phyloP scores from a whole-genome alignment of 345 rosid species.

The Arabidopsis arenosa region DNA sequence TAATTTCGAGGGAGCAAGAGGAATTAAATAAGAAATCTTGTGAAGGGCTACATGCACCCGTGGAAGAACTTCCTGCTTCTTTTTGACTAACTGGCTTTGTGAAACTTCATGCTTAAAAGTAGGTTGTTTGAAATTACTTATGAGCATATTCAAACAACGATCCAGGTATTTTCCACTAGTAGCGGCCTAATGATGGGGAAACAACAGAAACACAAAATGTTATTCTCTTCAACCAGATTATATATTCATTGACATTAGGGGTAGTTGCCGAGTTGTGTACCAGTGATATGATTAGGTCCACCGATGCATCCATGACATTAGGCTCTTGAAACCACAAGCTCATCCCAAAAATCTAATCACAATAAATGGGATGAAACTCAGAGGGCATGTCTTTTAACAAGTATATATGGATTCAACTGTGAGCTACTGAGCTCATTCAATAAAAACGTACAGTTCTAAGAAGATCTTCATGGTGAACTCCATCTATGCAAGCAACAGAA shows the following conservation, averaged over 20 bases:
- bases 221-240: constrained; percentile 9
- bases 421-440: neutral
- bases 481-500: constrained; percentile 67
- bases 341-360: constrained; percentile 65
- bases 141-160: constrained; percentile 63
- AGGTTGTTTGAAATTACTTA: constrained; percentile 68
- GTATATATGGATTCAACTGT: neutral
- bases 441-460: constrained; percentile 60
- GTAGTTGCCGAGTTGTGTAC: constrained; percentile 43
- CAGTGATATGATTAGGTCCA: constrained; percentile 61
- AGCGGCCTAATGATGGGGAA: constrained; percentile 56
- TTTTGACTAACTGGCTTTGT: constrained; percentile 45
- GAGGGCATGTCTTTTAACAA: neutral
- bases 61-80: constrained; percentile 63
- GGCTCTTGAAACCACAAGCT: constrained; percentile 74
- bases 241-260: neutral
- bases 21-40: constrained; percentile 61
- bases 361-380: constrained; percentile 9
- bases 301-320: constrained; percentile 70
- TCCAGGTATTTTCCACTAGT: constrained; percentile 67
- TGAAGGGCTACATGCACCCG: constrained; percentile 68
- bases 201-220: constrained; percentile 4
- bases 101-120: constrained; percentile 28
- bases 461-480: constrained; percentile 56
- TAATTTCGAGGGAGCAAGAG: constrained; percentile 71